Conservation (phyloP, 1,284 basidiomycete genomes). For the Cystobasidium pallidum region DNA sequence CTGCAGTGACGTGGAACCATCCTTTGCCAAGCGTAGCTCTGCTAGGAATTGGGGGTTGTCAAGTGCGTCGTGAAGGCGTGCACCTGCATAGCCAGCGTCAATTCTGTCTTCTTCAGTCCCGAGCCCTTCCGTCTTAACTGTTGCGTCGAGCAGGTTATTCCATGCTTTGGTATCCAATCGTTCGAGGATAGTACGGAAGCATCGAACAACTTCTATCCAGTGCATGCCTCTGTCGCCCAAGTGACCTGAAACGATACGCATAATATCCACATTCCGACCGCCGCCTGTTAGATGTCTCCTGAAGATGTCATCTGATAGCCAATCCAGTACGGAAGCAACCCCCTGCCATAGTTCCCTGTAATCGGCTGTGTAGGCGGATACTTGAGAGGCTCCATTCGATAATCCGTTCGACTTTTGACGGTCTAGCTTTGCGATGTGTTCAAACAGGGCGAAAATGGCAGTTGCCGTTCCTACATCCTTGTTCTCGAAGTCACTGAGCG, state of each 20-base stretch:
- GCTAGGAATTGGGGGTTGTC: constrained; percentile 27
- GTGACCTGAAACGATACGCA: constrained; percentile 49
- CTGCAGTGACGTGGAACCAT: constrained; percentile 44
- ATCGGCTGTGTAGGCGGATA: background rate
- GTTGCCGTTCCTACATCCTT: background rate
- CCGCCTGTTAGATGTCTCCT: constrained; percentile 3
- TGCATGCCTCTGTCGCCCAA: constrained; percentile 49
- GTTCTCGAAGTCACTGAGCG: background rate
- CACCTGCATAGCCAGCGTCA: constrained; percentile 45
- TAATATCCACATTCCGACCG: constrained; percentile 42
- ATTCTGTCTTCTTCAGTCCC: constrained; percentile 43
- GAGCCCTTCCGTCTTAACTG: background rate
- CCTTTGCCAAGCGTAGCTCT: constrained; percentile 47
- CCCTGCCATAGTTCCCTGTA: constrained; percentile 21
- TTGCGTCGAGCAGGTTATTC: constrained; percentile 9
- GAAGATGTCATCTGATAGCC: constrained; percentile 10
- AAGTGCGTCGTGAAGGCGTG: constrained; percentile 34
- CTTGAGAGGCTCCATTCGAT: background rate
- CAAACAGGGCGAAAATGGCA: constrained; percentile 11
- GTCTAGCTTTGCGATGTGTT: constrained; percentile 23
- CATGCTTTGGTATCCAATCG: constrained; percentile 27
- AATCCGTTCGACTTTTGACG: background rate
- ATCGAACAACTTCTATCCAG: constrained; percentile 46
- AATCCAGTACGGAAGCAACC: background rate
- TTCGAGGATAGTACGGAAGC: constrained; percentile 39